Conservation (phyloP, 345 rosid species). For the Hibiscus syriacus region DNA sequence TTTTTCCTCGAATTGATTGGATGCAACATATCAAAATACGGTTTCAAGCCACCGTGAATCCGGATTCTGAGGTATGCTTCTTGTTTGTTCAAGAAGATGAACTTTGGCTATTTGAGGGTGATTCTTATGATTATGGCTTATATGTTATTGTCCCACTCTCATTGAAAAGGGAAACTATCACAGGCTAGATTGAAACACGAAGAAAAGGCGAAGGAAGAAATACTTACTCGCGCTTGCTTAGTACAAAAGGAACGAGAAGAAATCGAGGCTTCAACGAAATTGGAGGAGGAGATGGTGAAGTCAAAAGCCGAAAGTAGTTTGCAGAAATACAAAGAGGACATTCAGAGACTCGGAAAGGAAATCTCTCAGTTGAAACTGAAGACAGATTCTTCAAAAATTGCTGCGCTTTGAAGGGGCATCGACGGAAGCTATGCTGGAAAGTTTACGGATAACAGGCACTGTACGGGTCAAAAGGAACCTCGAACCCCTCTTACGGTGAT, state of each 20-base stretch:
- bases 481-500: constrained; percentile 12
- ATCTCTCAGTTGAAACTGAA: constrained; percentile 57
- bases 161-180: neutral
- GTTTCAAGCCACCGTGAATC: constrained; percentile 2
- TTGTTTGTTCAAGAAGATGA: constrained; percentile 11
- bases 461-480: constrained; percentile 25
- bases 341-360: constrained; percentile 56
- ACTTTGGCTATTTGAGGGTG: constrained; percentile 1
- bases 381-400: constrained; percentile 53
- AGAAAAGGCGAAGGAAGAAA: neutral
- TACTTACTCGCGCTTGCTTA: neutral
- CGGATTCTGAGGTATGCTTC: constrained; percentile 12
- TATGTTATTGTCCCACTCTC: neutral
- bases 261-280: neutral
- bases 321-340: constrained; percentile 41
- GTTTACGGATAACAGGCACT: constrained; percentile 18
- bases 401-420: constrained; percentile 56
- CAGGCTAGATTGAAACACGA: neutral
- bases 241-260: neutral
- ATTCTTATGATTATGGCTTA: neutral
- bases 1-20: neutral
- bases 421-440: constrained; percentile 46
- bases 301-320: constrained; percentile 43
- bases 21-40: constrained; percentile 10
- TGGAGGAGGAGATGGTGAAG: constrained; percentile 22